Evolutionary conservation across 257 asterid species (phyloP), one percentile per base, ranked within the genome.

Genomic region (Cruciata laevipes): DNA sequence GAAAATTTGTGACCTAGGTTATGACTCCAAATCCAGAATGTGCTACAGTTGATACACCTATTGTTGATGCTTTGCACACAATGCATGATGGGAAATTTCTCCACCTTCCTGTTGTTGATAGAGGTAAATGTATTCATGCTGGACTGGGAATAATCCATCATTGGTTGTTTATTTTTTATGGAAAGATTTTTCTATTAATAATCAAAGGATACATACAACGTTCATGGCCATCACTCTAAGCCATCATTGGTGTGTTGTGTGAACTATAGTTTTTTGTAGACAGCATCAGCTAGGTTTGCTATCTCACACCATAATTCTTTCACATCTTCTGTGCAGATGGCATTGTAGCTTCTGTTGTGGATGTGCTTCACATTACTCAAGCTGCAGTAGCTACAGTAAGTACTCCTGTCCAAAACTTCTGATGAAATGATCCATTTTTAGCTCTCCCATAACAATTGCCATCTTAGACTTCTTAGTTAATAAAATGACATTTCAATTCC

Each of bases 21-120:
- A 90, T 94, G 96, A 88, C 97, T 59, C 87, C 93, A 55, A 90
- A 85, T 74, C 99, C 99, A 62, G 96, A 94, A 84, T 90, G 97
- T 80, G 88, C 95, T 37, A 83, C 92, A 32, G 69, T 87, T 32
- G 97, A 90, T 79, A 78, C 97, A 61, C 85, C 97, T 53, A 90
- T 94, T 68, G 92, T 94, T 51, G 95, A 94, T 73, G 99, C 99
- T 71, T 89, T 94, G 79, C 99, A 90, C 75, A 88, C 83, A 44
- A 94, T 94, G 97, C 97, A 90, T 71, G 97, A 94, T 55, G 95
- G 99, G 11, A 85, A 81, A 76, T 90, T 87, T 69, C 79, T 94
- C 71, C 97, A 94, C 84, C 95, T 94, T 73, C 97, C 97, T 20
- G 89, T 94, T 65, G 86, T 90, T 69, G 91, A 92, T 77, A 85